Conservation (phyloP, 2,329 filamentous ascomycete genomes). For the Botrytis medusae region DNA sequence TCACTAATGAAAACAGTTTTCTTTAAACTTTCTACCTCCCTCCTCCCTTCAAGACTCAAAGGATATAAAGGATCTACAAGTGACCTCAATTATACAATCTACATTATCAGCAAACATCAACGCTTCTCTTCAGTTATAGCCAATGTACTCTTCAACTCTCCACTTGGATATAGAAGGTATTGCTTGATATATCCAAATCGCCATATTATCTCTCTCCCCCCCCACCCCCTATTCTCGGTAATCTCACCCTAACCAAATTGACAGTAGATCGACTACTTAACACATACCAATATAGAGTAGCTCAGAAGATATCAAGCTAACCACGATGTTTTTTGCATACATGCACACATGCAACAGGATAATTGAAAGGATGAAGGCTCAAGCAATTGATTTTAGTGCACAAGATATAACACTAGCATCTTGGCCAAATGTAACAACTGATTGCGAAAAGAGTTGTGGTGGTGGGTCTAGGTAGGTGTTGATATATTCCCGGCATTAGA, state of each 20-base stretch:
- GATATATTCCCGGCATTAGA: not conserved
- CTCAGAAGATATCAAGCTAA: not conserved
- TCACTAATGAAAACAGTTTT: not conserved
- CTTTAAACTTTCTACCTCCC: no score
- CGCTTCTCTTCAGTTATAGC: no score
- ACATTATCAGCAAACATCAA: no score
- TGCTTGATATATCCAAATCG: no score
- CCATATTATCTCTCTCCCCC: no score
- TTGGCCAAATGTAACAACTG: not conserved
- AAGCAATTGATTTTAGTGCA: not conserved
- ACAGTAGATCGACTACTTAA: no score
- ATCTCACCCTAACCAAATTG: no score
- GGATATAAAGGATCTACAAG: no score
- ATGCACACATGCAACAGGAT: not conserved
- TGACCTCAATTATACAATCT: no score
- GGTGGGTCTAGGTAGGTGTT: not conserved
- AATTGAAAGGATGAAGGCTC: not conserved
- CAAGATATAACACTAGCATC: not conserved
- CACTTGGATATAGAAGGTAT: not conserved
- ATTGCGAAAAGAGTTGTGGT: not conserved
- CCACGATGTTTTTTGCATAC: not conserved
- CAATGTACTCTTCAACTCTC: not conserved
- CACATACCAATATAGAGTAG: not conserved
- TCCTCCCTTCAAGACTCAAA: not conserved
- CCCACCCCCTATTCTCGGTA: no score